A percentile compares a stretch with the other conserved stretches of the same genome.
These are phyloP conservation scores for Rubus parviflorus DNA, from an alignment of 306 rosid genomes.

Conservation along the genomic window DNA sequence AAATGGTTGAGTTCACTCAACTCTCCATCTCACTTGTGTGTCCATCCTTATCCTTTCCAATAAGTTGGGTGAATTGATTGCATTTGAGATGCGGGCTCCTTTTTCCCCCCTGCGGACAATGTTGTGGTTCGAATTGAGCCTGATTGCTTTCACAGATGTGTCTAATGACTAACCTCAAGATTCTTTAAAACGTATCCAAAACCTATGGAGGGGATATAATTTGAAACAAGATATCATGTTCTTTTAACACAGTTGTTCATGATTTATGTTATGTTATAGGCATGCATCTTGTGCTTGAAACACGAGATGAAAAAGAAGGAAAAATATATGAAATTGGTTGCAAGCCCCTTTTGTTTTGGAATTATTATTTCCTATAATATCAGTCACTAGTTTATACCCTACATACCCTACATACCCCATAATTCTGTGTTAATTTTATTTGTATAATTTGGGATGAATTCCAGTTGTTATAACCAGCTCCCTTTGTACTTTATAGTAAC, in stretches of 20 bases:
- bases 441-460: neutral
- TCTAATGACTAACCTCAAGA: neutral
- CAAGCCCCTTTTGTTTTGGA: neutral
- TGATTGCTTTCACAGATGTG: neutral
- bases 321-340: neutral
- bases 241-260: neutral
- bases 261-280: neutral
- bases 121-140: slow-evolving; percentile 10
- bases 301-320: neutral
- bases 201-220: neutral
- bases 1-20: neutral
- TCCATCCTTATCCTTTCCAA: neutral
- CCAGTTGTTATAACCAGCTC: neutral
- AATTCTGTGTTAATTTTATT: neutral
- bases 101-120: neutral
- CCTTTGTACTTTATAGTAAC: neutral
- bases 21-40: neutral
- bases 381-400: neutral
- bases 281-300: neutral
- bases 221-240: neutral
- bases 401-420: neutral
- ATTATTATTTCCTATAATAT: neutral
- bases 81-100: neutral
- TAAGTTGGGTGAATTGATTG: neutral
- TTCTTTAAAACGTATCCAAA: neutral